Evolutionary conservation across 129 eudicot genomes (phyloP), one percentile per base, ranked within the genome.

Genomic region (Deinandra increscens): DNA sequence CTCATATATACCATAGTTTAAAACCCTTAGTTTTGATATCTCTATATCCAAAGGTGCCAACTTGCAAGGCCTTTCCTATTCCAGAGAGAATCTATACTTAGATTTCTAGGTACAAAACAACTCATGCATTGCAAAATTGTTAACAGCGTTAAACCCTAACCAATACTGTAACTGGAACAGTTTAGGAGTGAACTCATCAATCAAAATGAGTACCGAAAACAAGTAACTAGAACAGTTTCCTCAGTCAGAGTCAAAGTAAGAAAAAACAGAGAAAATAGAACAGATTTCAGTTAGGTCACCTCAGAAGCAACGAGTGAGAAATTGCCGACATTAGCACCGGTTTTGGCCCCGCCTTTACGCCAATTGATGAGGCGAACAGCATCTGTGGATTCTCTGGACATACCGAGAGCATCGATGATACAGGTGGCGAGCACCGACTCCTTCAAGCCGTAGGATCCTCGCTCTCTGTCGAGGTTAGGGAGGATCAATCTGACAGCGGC

Each of bases 301-400:
- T 92, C 96, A 6, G 88, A 80, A 7, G 99, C 99, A 8, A 90
- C 86, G 14, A 78, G 83, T 4, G 97, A 67, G 84, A 94, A 94
- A 59, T 89, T 94, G 31, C 99, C 99, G 60, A 82, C 99, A 71
- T 75, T 79, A 18, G 76, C 81, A 56, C 95, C 99, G 13, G 88
- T 58, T 75, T 83, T 93, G 38, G 96, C 83, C 2, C 99, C 99
- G 46, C 97, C 99, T 69, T 94, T 94, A 42, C 99, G 88, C 99
- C 99, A 94, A 74, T 94, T 90, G 68, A 94, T 74, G 63, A 94
- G 93, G 12, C 85, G 82, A 33, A 80, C 76, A 23, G 99, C 89
- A 68, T 94, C 99, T 7, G 67, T 66, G 17, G 97, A 87, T 20
- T 94, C 99, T 8, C 95, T 84, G 9, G 97, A 87, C 80, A 94